These are phyloP conservation scores for Blastomyces emzantsi DNA, from an alignment of 2,329 filamentous ascomycete genomes.

Conservation along the genomic window DNA sequence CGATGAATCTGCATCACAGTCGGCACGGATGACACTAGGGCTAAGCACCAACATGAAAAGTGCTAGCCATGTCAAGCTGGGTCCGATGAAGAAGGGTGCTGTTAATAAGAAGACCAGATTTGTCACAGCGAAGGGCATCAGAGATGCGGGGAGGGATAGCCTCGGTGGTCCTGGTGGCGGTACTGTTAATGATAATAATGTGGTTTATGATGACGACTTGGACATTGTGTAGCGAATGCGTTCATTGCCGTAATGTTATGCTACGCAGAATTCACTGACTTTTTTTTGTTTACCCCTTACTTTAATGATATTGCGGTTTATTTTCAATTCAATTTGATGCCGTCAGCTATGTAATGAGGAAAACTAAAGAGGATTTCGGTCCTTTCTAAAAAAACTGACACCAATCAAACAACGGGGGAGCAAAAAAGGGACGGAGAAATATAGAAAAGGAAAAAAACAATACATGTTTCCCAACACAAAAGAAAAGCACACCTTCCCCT, in stretches of 20 bases:
- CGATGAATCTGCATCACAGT: neutral
- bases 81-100: conserved; percentile 26
- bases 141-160: conserved; percentile 67
- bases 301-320: neutral
- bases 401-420: neutral
- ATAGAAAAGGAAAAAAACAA: neutral
- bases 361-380: neutral
- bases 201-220: conserved; percentile 44
- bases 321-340: conserved; percentile 3
- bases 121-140: conserved; percentile 66
- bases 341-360: neutral
- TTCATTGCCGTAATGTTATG: neutral
- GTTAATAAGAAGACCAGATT: conserved; percentile 62
- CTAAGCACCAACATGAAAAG: conserved; percentile 24
- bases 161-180: conserved; percentile 37
- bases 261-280: neutral
- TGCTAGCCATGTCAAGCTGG: conserved; percentile 33
- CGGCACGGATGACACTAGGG: conserved; percentile 17
- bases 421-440: neutral
- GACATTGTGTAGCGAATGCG: conserved; percentile 35
- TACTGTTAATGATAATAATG: conserved; percentile 29
- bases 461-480: neutral
- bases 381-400: neutral
- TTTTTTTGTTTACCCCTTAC: neutral
- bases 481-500: neutral